Conservation (phyloP, 192 early-diverging fungal genomes). For the Phlyctochytrium bullatum region DNA sequence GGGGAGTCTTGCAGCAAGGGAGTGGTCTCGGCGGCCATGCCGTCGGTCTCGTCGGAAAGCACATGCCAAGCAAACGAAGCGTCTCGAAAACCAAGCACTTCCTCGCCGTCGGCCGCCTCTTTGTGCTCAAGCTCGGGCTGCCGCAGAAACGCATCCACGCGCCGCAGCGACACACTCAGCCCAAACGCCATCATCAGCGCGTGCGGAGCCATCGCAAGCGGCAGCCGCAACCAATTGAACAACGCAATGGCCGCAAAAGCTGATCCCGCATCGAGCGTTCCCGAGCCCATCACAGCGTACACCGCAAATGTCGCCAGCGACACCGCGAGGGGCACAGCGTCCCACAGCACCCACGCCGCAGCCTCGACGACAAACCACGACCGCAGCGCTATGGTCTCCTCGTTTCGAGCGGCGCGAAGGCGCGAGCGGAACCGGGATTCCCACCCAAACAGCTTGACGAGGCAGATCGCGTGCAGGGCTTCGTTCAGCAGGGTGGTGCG, state of each 20-base stretch:
- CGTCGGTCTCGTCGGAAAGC: not conserved
- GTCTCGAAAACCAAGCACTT: constrained; percentile 30
- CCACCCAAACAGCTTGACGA: constrained; percentile 51
- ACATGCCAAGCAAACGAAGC: not conserved
- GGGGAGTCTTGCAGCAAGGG: constrained; percentile 14
- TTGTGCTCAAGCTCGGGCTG: constrained; percentile 19
- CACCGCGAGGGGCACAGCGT: constrained; percentile 46
- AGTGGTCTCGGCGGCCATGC: constrained; percentile 1
- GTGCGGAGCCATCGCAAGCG: constrained; percentile 32
- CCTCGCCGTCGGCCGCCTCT: constrained; percentile 36
- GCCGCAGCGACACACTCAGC: constrained; percentile 23
- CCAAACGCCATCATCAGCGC: constrained; percentile 40
- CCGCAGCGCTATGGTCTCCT: constrained; percentile 15
- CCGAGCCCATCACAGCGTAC: constrained; percentile 39
- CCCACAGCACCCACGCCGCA: constrained; percentile 15
- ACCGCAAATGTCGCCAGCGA: constrained; percentile 56
- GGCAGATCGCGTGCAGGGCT: constrained; percentile 48
- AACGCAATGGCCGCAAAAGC: constrained; percentile 43
- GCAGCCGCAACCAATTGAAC: constrained; percentile 19
- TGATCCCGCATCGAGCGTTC: constrained; percentile 36
- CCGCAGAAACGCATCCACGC: constrained; percentile 40
- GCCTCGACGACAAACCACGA: constrained; percentile 11
- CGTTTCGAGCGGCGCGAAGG: constrained; percentile 24
- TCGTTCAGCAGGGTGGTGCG: constrained; percentile 65
- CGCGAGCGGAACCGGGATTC: constrained; percentile 36